Conservation (phyloP, 2,329 filamentous ascomycete genomes). For the Graphilbum sp. region DNA sequence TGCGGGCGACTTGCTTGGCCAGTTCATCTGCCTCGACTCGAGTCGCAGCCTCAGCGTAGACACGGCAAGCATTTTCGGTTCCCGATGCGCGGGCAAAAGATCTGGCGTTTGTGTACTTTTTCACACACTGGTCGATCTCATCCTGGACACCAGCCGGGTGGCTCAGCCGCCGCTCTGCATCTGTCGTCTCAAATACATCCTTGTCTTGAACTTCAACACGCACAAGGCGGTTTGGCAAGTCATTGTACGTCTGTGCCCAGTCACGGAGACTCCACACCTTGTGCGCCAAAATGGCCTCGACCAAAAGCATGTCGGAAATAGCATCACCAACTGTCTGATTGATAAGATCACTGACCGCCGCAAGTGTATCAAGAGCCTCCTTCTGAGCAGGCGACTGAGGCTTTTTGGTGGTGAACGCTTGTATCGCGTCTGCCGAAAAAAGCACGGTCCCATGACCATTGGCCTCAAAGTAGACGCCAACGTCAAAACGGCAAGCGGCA, state of each 20-base stretch:
- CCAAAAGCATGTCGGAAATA: slow-evolving; percentile 86
- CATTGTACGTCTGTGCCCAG: slow-evolving; percentile 84
- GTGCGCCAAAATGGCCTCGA: slow-evolving; percentile 90
- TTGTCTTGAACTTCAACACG: slow-evolving; percentile 82
- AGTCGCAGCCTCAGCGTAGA: slow-evolving; percentile 89
- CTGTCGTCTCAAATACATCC: slow-evolving; percentile 76
- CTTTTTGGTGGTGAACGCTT: slow-evolving; percentile 59
- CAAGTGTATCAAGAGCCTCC: slow-evolving; percentile 70
- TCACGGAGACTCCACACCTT: slow-evolving; percentile 82
- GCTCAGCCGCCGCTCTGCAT: slow-evolving; percentile 78
- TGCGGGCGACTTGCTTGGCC: slow-evolving; percentile 62
- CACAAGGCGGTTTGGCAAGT: slow-evolving; percentile 89
- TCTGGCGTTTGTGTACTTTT: slow-evolving; percentile 78
- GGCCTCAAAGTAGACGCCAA: slow-evolving; percentile 96
- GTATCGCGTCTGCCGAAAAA: slow-evolving; percentile 72
- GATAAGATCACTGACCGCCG: slow-evolving; percentile 75
- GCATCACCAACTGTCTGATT: slow-evolving; percentile 98
- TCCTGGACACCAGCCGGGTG: slow-evolving; percentile 65
- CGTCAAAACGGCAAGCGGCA: slow-evolving; percentile 84
- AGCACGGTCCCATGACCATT: slow-evolving; percentile 96
- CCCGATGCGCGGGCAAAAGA: slow-evolving; percentile 86
- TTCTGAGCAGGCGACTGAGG: slow-evolving; percentile 87
- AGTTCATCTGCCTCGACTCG: slow-evolving; percentile 82
- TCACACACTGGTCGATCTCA: slow-evolving; percentile 73
- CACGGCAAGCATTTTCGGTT: slow-evolving; percentile 88